Evolutionary conservation across 208 protist genomes (phyloP), one percentile per base, ranked within the genome.

Genomic region (Blechomonas ayalai): DNA sequence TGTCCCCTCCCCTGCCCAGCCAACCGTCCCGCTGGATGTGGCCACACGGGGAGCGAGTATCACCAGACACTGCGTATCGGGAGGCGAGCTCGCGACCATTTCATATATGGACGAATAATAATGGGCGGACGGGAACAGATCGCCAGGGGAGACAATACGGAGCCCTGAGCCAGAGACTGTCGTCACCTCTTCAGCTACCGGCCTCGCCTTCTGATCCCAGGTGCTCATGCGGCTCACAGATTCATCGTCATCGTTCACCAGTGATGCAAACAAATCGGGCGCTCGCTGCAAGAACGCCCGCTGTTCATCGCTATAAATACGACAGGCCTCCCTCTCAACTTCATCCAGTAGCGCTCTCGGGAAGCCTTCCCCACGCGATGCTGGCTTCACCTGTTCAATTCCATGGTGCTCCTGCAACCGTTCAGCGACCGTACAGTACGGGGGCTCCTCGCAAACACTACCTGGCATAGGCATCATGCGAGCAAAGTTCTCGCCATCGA

Each of bases 231-330:
- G n/a, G n/a, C n/a, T n/a, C n/a, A n/a, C n/a, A n/a, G n/a, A n/a
- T n/a, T 48, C 40, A 1, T n/a, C 40, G 1, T 48, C 33, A 45
- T 66, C 59, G 32, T 67, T 52, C 36, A 67, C 52, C 6, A 67
- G 52, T 19, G 58, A 50, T 31, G 64, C 59, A 51, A 82, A 92
- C 19, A 92, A 46, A 57, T 92, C 84, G 2, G 84, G 84, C 29
- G 84, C 76, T 38, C 75, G 52, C 35, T 92, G 84, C 19, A 92
- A 39, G 56, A 92, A 92, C 10, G 59, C 62, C 15, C 44, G 69
- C 48, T 89, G 77, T 40, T 77, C 71, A 2, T 51, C 35, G 8
- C 67, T 67, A 53, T 82, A 89, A 18, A 74, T 49, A 7, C 76
- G 67, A 15, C 52, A 28, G 0, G 47, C 76, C 39, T 75, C 69